Evolutionary conservation across 768 basidiomycete genomes (phyloP).

Genomic region (Lactifluus piperatus): DNA sequence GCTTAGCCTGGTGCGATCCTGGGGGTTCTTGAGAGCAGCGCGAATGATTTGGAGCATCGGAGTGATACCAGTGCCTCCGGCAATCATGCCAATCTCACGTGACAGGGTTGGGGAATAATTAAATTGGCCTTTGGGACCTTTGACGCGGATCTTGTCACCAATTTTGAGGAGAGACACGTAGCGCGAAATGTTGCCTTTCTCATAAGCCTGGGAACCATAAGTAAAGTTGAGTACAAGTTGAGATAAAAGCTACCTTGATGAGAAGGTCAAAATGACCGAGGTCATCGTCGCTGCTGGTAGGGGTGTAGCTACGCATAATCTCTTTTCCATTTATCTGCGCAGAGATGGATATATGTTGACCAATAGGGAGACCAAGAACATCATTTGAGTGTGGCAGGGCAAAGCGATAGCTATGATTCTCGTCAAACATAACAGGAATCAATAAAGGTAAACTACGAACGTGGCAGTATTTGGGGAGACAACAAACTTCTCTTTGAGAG

Average conservation of each 20-base stretch:
- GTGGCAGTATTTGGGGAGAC: slow-evolving; percentile 95
- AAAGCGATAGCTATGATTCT: slow-evolving; percentile 74
- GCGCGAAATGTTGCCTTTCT: slow-evolving; percentile 94
- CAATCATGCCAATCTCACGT: slow-evolving; percentile 90
- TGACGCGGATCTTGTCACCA: slow-evolving; percentile 82
- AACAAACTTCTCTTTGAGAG: slow-evolving; percentile 68
- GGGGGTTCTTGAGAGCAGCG: slow-evolving; percentile 83
- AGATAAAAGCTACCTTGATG: slow-evolving; percentile 62
- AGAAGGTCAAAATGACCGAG: slow-evolving; percentile 91
- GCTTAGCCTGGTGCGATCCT: slow-evolving; percentile 71
- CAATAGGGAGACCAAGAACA: slow-evolving; percentile 87
- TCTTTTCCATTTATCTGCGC: slow-evolving; percentile 91
- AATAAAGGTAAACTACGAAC: slow-evolving; percentile 36
- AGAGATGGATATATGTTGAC: slow-evolving; percentile 89
- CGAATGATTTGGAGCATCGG: slow-evolving; percentile 99
- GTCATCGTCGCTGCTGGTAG: slow-evolving; percentile 89
- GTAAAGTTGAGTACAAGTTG: neutral
- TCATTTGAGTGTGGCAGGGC: slow-evolving; percentile 65
- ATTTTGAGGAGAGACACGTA: slow-evolving; percentile 74
- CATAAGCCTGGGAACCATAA: slow-evolving; percentile 61
- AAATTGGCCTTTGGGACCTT: slow-evolving; percentile 96
- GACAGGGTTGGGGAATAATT: slow-evolving; percentile 66
- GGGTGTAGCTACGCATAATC: slow-evolving; percentile 89
- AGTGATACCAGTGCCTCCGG: slow-evolving; percentile 96
- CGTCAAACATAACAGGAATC: neutral